phyloP scores from a whole-genome alignment of 768 basidiomycete species.

The Mycena maculata region DNA sequence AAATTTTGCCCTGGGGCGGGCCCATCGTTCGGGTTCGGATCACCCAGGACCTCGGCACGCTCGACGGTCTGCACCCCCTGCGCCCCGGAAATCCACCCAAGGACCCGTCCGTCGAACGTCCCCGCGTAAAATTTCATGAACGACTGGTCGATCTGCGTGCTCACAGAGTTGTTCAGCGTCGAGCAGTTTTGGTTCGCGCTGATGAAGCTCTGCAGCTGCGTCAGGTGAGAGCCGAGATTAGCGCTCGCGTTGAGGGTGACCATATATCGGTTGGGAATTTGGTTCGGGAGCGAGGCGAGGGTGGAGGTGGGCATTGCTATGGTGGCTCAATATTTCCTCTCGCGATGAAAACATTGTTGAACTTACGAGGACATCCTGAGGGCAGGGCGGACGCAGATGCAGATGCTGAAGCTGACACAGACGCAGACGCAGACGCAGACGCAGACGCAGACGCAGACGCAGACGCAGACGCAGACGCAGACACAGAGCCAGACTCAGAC shows the following conservation, averaged over 20 bases:
- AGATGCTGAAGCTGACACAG: background rate
- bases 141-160: background rate
- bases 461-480: too few species aligned
- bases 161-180: background rate
- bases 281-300: background rate
- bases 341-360: background rate
- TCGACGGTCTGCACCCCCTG: background rate
- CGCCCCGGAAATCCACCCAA: background rate
- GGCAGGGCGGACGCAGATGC: background rate
- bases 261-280: background rate
- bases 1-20: background rate
- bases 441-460: background rate
- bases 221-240: background rate
- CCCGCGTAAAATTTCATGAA: slow-evolving; percentile 9
- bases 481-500: background rate
- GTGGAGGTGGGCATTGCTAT: background rate
- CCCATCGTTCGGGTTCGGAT: background rate
- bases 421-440: background rate
- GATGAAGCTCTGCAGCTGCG: background rate
- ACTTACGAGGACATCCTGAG: background rate
- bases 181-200: background rate
- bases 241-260: background rate
- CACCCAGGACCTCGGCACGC: background rate
- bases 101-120: slow-evolving; percentile 1
- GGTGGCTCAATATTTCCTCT: background rate